These are phyloP conservation scores for Fusarium citri DNA, from an alignment of 2,329 filamentous ascomycete species.

Conservation along the genomic window DNA sequence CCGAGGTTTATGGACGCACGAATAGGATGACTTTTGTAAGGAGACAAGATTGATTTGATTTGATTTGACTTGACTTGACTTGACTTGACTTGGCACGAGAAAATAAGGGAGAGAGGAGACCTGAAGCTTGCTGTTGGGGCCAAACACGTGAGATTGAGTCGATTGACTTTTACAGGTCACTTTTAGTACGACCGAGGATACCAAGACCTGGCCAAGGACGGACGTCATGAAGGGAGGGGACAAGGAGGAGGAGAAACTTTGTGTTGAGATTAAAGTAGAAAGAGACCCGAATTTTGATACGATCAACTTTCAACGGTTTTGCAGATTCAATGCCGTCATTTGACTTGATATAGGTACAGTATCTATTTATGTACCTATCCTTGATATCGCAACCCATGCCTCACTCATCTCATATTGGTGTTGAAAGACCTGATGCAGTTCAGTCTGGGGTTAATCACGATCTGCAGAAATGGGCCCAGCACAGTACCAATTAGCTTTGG, in stretches of 20 bases:
- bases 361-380: not conserved
- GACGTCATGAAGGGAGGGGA: conserved; percentile 23
- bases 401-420: conserved; percentile 5
- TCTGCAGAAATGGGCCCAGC: conserved; percentile 17
- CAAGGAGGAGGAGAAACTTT: not conserved
- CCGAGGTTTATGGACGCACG: conserved; percentile 2
- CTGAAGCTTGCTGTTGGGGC: conserved; percentile 26
- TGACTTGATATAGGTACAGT: too few relatives aligned
- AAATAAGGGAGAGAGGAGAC: conserved; percentile 16
- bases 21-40: not conserved
- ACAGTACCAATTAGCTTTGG: conserved; percentile 25
- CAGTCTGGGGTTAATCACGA: conserved; percentile 31
- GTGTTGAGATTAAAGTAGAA: not conserved
- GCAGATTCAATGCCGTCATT: not conserved
- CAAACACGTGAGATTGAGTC: conserved; percentile 31
- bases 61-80: not conserved
- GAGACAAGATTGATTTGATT: conserved; percentile 12
- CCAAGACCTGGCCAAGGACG: not conserved
- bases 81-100: not conserved
- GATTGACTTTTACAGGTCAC: conserved; percentile 16
- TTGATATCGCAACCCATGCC: not conserved
- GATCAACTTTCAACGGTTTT: not conserved
- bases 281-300: not conserved
- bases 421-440: conserved; percentile 5
- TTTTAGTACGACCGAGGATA: conserved; percentile 8